phyloP scores from a whole-genome alignment of 1,284 basidiomycete species.

The Puccinia triticina region DNA sequence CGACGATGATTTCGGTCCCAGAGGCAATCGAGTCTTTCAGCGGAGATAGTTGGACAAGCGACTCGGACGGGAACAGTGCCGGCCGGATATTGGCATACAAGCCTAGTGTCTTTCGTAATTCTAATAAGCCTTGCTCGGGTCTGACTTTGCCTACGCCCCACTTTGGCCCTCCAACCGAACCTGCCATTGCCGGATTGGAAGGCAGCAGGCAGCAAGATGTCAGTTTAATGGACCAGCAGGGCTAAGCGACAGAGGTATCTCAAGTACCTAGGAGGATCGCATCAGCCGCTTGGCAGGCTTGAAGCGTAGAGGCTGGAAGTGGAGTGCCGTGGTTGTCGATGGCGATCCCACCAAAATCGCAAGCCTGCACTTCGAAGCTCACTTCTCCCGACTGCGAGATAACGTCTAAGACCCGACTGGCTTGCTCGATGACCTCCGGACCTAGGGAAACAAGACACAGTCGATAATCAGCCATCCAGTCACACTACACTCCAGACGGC shows the following conservation, averaged over 20 bases:
- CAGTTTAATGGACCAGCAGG: too few species aligned
- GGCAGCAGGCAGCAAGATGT: too few species aligned
- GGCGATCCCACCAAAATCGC: conserved; percentile 88
- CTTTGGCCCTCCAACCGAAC: conserved; percentile 95
- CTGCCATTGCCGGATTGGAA: conserved; percentile 61
- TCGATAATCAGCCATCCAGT: conserved; percentile 43
- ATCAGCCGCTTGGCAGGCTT: conserved; percentile 84
- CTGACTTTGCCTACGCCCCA: conserved; percentile 91
- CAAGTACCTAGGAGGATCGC: conserved; percentile 82
- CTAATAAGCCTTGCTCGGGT: conserved; percentile 88
- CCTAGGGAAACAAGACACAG: conserved; percentile 65
- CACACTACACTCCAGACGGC: not conserved
- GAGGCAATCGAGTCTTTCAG: conserved; percentile 81
- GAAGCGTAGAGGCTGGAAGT: conserved; percentile 79
- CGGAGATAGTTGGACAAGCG: conserved; percentile 83
- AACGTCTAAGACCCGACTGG: conserved; percentile 78
- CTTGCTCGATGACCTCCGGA: conserved; percentile 89
- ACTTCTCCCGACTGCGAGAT: conserved; percentile 67
- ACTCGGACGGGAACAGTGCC: conserved; percentile 88
- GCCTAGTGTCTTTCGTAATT: conserved; percentile 88
- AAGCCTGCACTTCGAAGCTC: conserved; percentile 64
- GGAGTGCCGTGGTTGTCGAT: conserved; percentile 86
- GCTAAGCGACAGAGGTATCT: too few species aligned
- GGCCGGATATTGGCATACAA: conserved; percentile 98
- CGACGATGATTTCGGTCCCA: conserved; percentile 86